These are phyloP conservation scores for Pestalotiopsis sp. DNA, from an alignment of 2,329 filamentous ascomycete genomes.

Conservation along the genomic window DNA sequence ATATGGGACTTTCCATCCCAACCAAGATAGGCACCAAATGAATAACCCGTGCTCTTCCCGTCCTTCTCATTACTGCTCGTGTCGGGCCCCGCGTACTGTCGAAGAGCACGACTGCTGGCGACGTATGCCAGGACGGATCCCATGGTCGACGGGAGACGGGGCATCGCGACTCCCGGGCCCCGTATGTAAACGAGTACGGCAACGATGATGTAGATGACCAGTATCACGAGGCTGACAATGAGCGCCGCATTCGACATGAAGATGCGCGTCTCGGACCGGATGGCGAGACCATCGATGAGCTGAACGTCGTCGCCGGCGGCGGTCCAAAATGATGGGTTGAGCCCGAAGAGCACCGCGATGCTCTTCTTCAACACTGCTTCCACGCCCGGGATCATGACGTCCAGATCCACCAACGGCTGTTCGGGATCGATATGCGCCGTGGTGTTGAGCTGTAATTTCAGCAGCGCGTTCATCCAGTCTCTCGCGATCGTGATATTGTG, in stretches of 20 bases:
- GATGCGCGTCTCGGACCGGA: neutral
- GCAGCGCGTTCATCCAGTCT: neutral
- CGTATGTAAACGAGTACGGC: neutral
- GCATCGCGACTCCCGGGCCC: neutral
- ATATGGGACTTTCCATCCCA: neutral
- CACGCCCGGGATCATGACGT: neutral
- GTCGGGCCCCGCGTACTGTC: neutral
- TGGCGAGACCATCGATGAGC: neutral
- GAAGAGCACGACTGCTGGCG: neutral
- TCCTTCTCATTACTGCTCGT: no score
- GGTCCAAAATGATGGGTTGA: neutral
- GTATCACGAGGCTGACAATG: neutral
- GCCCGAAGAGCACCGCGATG: neutral
- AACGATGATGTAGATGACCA: neutral
- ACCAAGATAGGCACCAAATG: neutral
- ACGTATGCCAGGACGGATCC: neutral
- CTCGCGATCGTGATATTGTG: neutral
- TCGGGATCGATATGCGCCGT: neutral
- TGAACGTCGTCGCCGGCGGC: neutral
- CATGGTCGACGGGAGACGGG: neutral
- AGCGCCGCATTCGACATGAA: neutral
- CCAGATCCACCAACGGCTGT: neutral
- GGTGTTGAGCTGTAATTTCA: neutral
- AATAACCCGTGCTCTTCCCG: no score
- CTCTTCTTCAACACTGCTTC: neutral